These are phyloP conservation scores for Gardenia jasminoides DNA, from an alignment of 257 asterid species.

Conservation along the genomic window DNA sequence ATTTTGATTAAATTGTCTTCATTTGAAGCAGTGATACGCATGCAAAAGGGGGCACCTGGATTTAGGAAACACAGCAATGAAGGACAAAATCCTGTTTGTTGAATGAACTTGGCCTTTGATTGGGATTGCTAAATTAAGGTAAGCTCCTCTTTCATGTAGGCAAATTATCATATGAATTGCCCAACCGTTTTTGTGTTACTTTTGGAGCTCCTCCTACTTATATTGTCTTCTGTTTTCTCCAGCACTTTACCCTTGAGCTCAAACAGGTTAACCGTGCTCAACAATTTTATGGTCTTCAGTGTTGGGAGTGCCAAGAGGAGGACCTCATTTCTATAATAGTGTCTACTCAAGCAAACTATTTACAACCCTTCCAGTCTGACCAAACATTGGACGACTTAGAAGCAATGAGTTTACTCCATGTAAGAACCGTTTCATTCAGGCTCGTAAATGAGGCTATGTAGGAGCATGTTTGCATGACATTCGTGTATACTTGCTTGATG, in stretches of 20 bases:
- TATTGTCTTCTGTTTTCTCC: background rate
- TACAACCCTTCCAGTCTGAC: background rate
- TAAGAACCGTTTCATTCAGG: background rate
- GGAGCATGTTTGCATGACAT: background rate
- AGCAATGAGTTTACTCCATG: background rate
- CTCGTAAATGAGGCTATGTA: background rate
- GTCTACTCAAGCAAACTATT: too few species aligned
- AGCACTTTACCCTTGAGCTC: background rate
- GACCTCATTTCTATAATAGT: background rate
- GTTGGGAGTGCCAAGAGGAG: background rate
- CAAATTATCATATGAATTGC: background rate
- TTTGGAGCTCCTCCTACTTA: background rate
- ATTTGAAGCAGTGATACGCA: background rate
- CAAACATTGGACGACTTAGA: background rate
- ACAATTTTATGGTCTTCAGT: background rate
- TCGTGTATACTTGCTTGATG: background rate
- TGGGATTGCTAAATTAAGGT: background rate
- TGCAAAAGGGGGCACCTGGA: background rate
- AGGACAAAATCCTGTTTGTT: background rate
- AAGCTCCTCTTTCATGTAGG: background rate
- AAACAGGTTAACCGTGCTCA: background rate
- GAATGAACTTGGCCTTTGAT: background rate
- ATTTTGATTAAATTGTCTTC: background rate
- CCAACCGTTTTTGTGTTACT: background rate
- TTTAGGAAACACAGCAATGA: too few species aligned